These are phyloP conservation scores for Taphrina pruni DNA, from an alignment of 1,139 yeast species.

Conservation along the genomic window DNA sequence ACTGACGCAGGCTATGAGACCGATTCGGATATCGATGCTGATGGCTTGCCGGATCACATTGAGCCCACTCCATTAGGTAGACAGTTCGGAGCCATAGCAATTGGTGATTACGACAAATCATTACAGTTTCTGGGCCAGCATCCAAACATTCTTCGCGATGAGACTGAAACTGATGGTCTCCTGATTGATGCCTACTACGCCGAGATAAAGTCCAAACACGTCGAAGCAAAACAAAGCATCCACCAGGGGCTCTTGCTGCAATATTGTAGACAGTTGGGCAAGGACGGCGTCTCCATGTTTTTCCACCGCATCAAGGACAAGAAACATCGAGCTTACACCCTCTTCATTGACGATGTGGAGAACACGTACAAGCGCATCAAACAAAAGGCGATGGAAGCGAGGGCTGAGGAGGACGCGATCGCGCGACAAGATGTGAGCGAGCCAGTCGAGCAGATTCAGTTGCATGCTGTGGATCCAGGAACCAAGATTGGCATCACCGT, in stretches of 20 bases:
- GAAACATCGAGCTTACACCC: slow-evolving; percentile 65
- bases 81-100: slow-evolving; percentile 65
- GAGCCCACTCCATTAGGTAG: slow-evolving; percentile 68
- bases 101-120: slow-evolving; percentile 58
- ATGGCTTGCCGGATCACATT: slow-evolving; percentile 53
- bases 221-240: slow-evolving; percentile 65
- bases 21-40: slow-evolving; percentile 41
- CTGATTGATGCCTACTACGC: slow-evolving; percentile 90
- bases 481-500: slow-evolving; percentile 74
- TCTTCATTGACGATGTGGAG: slow-evolving; percentile 74
- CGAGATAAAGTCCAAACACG: slow-evolving; percentile 67
- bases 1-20: slow-evolving; percentile 40
- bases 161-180: slow-evolving; percentile 88
- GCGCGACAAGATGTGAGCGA: slow-evolving; percentile 52
- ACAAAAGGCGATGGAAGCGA: slow-evolving; percentile 71
- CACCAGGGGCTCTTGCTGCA: slow-evolving; percentile 82
- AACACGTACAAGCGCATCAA: slow-evolving; percentile 74
- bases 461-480: slow-evolving; percentile 84
- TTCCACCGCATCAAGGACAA: slow-evolving; percentile 60
- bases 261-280: slow-evolving; percentile 68
- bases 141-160: slow-evolving; percentile 68
- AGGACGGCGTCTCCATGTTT: slow-evolving; percentile 69
- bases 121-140: slow-evolving; percentile 64
- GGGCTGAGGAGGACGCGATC: slow-evolving; percentile 56
- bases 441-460: slow-evolving; percentile 80